These are phyloP conservation scores for Datisca glomerata DNA, from an alignment of 306 rosid genomes.

Conservation along the genomic window DNA sequence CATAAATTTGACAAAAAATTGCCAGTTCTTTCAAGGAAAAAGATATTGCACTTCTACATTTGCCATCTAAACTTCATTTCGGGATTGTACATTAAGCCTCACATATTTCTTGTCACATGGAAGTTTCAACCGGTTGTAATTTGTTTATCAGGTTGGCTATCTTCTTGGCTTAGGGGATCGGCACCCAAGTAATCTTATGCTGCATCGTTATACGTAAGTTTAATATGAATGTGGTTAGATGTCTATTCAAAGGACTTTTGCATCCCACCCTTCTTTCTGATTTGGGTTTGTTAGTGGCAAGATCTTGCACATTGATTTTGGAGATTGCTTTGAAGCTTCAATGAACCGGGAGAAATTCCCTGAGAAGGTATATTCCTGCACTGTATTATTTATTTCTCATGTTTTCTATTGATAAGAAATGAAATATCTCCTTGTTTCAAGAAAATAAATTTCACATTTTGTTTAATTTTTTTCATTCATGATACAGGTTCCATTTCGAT, in stretches of 20 bases:
- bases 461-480: neutral
- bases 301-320: conserved; percentile 95
- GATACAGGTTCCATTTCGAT: conserved; percentile 84
- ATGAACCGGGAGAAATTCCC: conserved; percentile 98
- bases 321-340: conserved; percentile 97
- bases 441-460: neutral
- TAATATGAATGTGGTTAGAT: neutral
- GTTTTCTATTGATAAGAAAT: conserved; percentile 5
- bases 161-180: conserved; percentile 99
- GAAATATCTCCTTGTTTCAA: conserved; percentile 10
- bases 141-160: conserved; percentile 72
- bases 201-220: conserved; percentile 70
- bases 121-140: conserved; percentile 5
- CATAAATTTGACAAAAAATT: neutral
- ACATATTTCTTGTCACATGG: neutral
- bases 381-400: conserved; percentile 6
- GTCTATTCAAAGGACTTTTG: neutral
- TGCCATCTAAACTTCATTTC: too few species aligned
- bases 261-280: conserved; percentile 2
- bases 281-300: conserved; percentile 59
- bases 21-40: neutral
- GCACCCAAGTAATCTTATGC: conserved; percentile 97
- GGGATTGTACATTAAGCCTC: too few species aligned
- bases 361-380: conserved; percentile 51
- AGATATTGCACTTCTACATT: neutral